A percentile compares a stretch with the other conserved stretches of the same genome.
phyloP scores from a whole-genome alignment of 805 yeast species.

The Jamesozyma lodderae region DNA sequence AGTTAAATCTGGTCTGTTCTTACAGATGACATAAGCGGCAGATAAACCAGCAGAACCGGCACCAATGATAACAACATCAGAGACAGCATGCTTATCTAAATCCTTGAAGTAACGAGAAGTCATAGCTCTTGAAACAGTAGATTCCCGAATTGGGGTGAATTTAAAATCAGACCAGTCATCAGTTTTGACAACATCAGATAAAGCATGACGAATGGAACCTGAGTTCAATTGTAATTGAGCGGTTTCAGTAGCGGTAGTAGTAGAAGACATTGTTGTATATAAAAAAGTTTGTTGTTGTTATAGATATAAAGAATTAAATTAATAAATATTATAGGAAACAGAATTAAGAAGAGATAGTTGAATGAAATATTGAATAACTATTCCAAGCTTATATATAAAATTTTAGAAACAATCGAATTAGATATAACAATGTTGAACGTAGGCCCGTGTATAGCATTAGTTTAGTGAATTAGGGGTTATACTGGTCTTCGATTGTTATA shows the following conservation, averaged over 20 bases:
- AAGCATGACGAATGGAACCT: constrained; percentile 20
- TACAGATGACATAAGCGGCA: constrained; percentile 67
- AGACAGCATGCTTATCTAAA: constrained; percentile 63
- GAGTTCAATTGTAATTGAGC: constrained; percentile 9
- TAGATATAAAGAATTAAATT: not conserved
- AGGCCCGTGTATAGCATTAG: too few relatives aligned
- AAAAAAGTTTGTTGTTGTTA: not conserved
- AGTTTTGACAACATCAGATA: constrained; percentile 26
- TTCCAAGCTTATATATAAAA: too few relatives aligned
- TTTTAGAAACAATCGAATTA: too few relatives aligned
- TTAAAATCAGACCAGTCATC: constrained; percentile 58
- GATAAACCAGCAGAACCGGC: constrained; percentile 73
- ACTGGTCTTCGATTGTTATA: too few relatives aligned
- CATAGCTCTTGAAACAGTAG: constrained; percentile 75
- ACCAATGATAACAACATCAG: constrained; percentile 67
- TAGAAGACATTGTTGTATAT: constrained; percentile 6
- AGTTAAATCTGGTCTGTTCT: constrained; percentile 65
- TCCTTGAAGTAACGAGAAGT: constrained; percentile 65
- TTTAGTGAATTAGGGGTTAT: too few relatives aligned
- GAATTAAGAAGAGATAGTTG: too few relatives aligned
- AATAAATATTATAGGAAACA: not conserved
- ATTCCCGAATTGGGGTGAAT: constrained; percentile 67
- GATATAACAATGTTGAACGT: too few relatives aligned
- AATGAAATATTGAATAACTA: too few relatives aligned
- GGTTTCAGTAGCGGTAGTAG: constrained; percentile 4